A percentile compares a stretch with the other conserved stretches of the same genome.
Conservation (phyloP, 257 asterid species). For the Nicotiana tomentosiformis region DNA sequence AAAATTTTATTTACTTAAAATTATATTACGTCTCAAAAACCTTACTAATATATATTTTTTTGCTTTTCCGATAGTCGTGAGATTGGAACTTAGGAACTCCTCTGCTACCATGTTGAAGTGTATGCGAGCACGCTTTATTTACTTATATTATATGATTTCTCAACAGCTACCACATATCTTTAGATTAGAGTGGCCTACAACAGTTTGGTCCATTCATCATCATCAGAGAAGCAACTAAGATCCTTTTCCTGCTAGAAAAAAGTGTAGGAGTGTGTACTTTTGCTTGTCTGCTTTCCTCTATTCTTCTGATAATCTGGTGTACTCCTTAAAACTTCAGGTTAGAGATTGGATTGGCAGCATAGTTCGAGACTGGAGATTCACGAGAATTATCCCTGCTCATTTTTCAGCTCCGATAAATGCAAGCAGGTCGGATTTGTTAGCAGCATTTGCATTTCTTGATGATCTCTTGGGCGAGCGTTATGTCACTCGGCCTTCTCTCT, state of each 20-base stretch:
- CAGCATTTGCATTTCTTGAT: conserved; percentile 86
- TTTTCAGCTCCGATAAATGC: conserved; percentile 85
- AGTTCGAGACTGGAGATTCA: conserved; percentile 80
- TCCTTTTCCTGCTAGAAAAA: background rate
- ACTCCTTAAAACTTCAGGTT: conserved; percentile 42
- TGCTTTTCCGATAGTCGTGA: no score
- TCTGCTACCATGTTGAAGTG: no score
- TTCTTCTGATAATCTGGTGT: background rate
- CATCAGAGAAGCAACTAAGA: background rate
- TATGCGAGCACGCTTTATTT: no score
- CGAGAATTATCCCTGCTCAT: conserved; percentile 93
- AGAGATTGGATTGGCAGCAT: conserved; percentile 88
- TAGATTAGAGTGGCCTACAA: background rate
- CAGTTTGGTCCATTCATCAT: background rate
- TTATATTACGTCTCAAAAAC: no score
- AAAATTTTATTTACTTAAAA: no score
- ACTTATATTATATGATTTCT: no score
- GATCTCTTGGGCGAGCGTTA: conserved; percentile 76
- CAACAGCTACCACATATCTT: no score
- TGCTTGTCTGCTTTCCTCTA: background rate
- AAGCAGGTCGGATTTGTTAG: conserved; percentile 72
- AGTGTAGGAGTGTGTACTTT: background rate
- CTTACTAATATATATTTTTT: no score
- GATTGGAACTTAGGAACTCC: no score
- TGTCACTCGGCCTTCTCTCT: conserved; percentile 63